Base-by-base conservation (phyloP, 805 yeast species). In the Candida montana region DNA sequence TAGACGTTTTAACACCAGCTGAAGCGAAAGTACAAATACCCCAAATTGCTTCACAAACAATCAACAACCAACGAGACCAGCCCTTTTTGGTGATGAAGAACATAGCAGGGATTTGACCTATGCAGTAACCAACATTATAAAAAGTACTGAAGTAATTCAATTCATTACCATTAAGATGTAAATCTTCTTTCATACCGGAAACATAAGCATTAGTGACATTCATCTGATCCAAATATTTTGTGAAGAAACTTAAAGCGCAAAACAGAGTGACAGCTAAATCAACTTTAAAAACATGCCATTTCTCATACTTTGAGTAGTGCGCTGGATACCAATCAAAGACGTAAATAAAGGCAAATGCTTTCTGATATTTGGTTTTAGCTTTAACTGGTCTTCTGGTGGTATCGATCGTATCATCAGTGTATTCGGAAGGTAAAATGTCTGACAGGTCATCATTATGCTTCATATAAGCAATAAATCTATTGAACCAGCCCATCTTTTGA, bases 121-220 rank as follows among this genome's bases (percentile, higher is more conserved):
- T 33, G 35, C 42, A 43, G 20, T 39, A 43, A 18, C 29, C 29
- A 26, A 26, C 29, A 26, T 68, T 68, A 59, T 71, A 82, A 53
- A 77, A 57, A 13, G 73, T 76, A 49, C 76, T 80, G 7, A 79
- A 71, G 45, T 77, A 61, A 37, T 76, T 75, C 45, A 80, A 65
- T 47, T 80, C 83, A 52, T 79, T 76, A 11, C 83, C 84, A 37
- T 66, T 53, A 66, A 83, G 70, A 3, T 67, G 65, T 33, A 81
- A 62, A 28, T 67, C 77, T 48, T 72, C 77, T 44, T 71, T 57
- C 75, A 82, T 68, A 13, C 84, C 82, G 16, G 79, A 71, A 29
- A 77, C 79, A 51, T 79, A 81, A 2, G 86, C 87, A 50, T 79
- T 77, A 47, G 69, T 71, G 41, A 81, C 56, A 57, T 81, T 81